Percentiles rank a stretch among this genome's conserved stretches.
phyloP scores from a whole-genome alignment of 306 rosid genomes.

The Herpetospermum pedunculosum region DNA sequence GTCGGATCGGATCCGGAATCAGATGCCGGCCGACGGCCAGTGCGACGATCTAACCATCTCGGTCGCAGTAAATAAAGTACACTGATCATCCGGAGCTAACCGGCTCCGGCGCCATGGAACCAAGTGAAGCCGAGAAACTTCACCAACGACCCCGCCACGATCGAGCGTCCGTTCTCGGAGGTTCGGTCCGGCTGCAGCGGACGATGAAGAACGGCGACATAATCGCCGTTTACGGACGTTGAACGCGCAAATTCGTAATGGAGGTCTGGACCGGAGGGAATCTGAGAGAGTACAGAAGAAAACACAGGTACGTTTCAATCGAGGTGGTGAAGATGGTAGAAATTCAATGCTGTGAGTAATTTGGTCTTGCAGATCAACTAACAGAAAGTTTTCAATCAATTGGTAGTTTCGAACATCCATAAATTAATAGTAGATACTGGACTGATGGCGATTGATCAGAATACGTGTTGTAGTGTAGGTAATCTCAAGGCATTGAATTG shows the following conservation, averaged over 20 bases:
- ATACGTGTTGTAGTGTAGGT: not conserved
- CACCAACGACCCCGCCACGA: not conserved
- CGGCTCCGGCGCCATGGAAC: too few relatives aligned
- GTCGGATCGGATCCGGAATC: too few relatives aligned
- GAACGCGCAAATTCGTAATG: not conserved
- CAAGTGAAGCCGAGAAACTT: not conserved
- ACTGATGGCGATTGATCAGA: not conserved
- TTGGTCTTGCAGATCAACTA: not conserved
- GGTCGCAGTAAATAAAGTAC: slow-evolving; percentile 1
- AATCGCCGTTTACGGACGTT: not conserved
- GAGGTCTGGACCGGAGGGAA: slow-evolving; percentile 11
- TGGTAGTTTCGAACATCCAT: not conserved
- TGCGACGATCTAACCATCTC: not conserved
- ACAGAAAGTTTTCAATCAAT: not conserved
- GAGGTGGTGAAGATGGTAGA: not conserved
- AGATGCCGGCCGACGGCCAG: not conserved
- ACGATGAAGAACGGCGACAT: not conserved
- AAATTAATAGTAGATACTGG: not conserved
- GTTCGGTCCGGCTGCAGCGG: not conserved
- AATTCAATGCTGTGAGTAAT: not conserved
- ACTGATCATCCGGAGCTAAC: not conserved
- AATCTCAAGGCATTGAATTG: not conserved
- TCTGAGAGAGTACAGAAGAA: slow-evolving; percentile 4
- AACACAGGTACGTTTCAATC: slow-evolving; percentile 9
- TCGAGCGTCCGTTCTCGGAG: not conserved